These are phyloP conservation scores for Trichoderma asperelloides DNA, from an alignment of 495 filamentous ascomycete genomes.

Conservation along the genomic window DNA sequence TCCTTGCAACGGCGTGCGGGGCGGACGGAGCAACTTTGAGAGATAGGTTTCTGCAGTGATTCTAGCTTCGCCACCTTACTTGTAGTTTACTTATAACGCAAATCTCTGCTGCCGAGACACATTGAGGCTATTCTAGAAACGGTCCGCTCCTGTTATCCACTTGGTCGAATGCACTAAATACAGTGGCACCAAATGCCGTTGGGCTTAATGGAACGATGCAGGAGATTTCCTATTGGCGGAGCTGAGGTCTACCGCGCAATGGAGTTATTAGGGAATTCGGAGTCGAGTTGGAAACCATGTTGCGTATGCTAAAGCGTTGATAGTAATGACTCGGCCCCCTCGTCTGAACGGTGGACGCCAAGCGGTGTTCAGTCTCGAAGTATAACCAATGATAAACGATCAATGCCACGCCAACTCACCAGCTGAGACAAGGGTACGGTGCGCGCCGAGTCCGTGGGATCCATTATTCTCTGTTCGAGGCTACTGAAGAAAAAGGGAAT, in stretches of 20 bases:
- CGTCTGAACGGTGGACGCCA: background rate
- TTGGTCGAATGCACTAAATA: background rate
- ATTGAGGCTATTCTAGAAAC: background rate
- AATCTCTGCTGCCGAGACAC: background rate
- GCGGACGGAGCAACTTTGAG: background rate
- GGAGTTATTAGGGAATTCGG: background rate
- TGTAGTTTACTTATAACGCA: background rate
- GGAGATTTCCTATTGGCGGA: background rate
- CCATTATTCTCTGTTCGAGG: background rate
- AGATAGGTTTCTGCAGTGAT: background rate
- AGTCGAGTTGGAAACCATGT: background rate
- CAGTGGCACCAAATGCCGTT: background rate
- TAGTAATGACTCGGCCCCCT: conserved; percentile 6
- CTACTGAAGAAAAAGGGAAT: background rate
- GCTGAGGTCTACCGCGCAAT: background rate
- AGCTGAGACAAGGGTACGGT: background rate
- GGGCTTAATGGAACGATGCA: background rate
- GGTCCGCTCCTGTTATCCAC: background rate
- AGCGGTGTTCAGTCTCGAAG: no score
- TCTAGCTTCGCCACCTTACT: background rate
- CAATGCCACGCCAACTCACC: background rate
- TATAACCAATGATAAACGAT: background rate
- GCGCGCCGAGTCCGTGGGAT: background rate
- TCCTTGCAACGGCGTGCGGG: no score
- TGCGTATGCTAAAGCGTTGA: background rate